Conservation (phyloP, 2,329 filamentous ascomycete species). For the Diaporthe citriasiana region DNA sequence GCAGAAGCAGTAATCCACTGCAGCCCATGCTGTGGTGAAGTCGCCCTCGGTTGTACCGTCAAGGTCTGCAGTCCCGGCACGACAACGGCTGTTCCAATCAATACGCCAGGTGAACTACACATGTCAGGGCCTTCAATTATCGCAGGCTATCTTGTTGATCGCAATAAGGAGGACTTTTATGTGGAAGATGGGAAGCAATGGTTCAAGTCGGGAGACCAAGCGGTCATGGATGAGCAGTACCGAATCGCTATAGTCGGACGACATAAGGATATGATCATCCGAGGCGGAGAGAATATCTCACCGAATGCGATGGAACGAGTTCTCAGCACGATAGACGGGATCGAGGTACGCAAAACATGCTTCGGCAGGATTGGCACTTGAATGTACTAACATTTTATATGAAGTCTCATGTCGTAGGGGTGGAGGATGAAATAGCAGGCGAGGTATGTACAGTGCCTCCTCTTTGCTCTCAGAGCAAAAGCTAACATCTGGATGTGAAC, state of each 20-base stretch:
- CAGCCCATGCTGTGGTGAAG: constrained; percentile 9
- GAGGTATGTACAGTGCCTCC: background rate
- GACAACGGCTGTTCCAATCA: background rate
- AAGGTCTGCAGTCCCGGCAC: background rate
- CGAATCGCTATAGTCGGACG: constrained; percentile 10
- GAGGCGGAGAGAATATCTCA: constrained; percentile 12
- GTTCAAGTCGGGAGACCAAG: constrained; percentile 22
- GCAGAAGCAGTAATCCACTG: background rate
- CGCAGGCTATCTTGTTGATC: background rate
- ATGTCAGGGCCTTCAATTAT: background rate
- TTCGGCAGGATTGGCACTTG: background rate
- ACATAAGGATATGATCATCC: constrained; percentile 22
- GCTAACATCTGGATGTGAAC: background rate
- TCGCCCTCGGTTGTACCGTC: background rate
- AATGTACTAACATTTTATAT: background rate
- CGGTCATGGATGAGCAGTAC: constrained; percentile 4
- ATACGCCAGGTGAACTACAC: background rate
- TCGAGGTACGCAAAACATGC: constrained; percentile 3
- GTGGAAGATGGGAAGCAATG: background rate
- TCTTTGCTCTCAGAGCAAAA: no score
- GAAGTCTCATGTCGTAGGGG: background rate
- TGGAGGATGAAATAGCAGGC: constrained; percentile 12
- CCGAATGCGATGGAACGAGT: constrained; percentile 16
- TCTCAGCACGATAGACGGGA: background rate
- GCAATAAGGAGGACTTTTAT: constrained; percentile 19